Conservation (phyloP, 2,329 filamentous ascomycete genomes). For the Mycosphaerella sp. region DNA sequence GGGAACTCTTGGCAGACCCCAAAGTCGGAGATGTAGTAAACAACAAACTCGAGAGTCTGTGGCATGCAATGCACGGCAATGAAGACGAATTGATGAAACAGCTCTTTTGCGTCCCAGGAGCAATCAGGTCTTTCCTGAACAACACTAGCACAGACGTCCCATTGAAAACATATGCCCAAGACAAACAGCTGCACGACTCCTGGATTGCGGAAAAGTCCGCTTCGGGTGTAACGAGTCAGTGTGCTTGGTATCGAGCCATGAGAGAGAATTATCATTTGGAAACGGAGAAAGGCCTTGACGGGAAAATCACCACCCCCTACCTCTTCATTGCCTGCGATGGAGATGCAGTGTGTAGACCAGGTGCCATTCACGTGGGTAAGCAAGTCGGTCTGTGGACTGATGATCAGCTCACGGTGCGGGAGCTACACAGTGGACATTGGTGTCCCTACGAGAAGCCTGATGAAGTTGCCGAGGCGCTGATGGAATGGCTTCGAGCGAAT, state of each 20-base stretch:
- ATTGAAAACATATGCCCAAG: slow-evolving; percentile 34
- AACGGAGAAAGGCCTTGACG: slow-evolving; percentile 19
- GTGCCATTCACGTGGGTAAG: slow-evolving; percentile 18
- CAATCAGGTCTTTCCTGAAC: slow-evolving; percentile 30
- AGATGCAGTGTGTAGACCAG: slow-evolving; percentile 25
- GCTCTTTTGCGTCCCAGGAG: slow-evolving; percentile 36
- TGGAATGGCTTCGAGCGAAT: slow-evolving; percentile 20
- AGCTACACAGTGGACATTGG: slow-evolving; percentile 26
- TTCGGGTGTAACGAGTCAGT: slow-evolving; percentile 33
- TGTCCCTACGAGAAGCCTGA: slow-evolving; percentile 26
- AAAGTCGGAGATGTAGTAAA: slow-evolving; percentile 37
- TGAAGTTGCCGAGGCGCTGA: slow-evolving; percentile 18
- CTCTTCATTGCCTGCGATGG: slow-evolving; percentile 33
- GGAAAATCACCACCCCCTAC: slow-evolving; percentile 30
- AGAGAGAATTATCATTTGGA: slow-evolving; percentile 24
- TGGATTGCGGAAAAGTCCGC: slow-evolving; percentile 33
- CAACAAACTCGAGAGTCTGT: slow-evolving; percentile 19
- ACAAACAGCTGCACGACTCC: slow-evolving; percentile 29
- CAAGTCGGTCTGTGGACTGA: slow-evolving; percentile 22
- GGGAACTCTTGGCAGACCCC: slow-evolving; percentile 31
- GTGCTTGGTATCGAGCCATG: slow-evolving; percentile 36
- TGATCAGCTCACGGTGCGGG: slow-evolving; percentile 14
- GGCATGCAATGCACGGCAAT: slow-evolving; percentile 25
- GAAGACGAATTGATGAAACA: slow-evolving; percentile 27
- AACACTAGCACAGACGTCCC: slow-evolving; percentile 23